Base-by-base conservation (phyloP, 1,284 basidiomycete species). In the Thecaphora thlaspeos region DNA sequence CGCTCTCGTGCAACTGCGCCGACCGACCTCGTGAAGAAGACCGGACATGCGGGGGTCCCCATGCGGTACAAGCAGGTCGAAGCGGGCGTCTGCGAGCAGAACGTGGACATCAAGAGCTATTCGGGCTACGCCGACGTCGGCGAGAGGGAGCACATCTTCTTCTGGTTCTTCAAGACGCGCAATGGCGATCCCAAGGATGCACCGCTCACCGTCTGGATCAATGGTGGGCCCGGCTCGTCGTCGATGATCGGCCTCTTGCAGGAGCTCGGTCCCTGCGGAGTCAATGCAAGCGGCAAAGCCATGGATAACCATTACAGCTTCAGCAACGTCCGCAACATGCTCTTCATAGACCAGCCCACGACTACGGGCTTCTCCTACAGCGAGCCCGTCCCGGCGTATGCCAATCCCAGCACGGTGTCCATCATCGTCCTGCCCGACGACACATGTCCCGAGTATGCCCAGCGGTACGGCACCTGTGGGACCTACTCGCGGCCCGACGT, bases 71-170 rank as follows among this genome's bases (percentile, higher is more conserved):
- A 70, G 41, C 23, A 56, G 21, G 68, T 70, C 10, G 61, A 68
- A 62, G 87, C 85, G 5, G 86, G 87, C 0, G 82, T 88, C 5
- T 89, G 87, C 69, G 87, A 89, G 77, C 87, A 84, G 5, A 86
- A 86, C 0, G 82, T 85, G 1, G 84, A 83, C 0, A 86, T 88
- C 10, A 80, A 81, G 40, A 86, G 87, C 72, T 82, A 85, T 57
- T 87, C 86, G 0, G 70, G 68, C 19, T 71, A 68, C 28, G 61
- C 61, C 9, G 64, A 71, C 14, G 58, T 68, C 11, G 47, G 42
- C 15, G 40, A 64, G n/a, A 47, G 64, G 22, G 36, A 62, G 43
- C 61, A 68, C 41, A 60, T 68, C 38, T 70, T 70, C 45, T 68
- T 64, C 43, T 70, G 64, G 61, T 70, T 65, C 55, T 68, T 70